Evolutionary conservation across 331 rosid genomes (phyloP).

Genomic region (Cydonia oblonga): DNA sequence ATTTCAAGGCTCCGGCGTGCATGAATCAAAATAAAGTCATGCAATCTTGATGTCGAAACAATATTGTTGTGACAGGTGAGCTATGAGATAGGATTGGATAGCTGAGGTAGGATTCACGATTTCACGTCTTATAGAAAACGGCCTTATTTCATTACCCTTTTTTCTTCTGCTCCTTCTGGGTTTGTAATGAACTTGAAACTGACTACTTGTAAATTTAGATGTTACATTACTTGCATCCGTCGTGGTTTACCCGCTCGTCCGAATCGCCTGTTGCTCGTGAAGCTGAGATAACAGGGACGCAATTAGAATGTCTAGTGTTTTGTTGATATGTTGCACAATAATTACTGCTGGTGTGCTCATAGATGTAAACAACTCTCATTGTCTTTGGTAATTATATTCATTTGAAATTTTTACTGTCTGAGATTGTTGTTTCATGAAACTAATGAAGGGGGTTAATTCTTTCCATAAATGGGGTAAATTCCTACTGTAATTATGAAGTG

Average conservation of each 20-base stretch:
- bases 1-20: constrained; percentile 56
- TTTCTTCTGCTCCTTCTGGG: constrained; percentile 21
- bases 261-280: constrained; percentile 23
- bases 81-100: constrained; percentile 37
- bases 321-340: constrained; percentile 13
- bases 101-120: constrained; percentile 64
- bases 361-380: constrained; percentile 3
- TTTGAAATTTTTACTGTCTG: too few species aligned
- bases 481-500: too few species aligned
- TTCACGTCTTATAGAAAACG: constrained; percentile 30
- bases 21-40: constrained; percentile 60
- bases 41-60: constrained; percentile 46
- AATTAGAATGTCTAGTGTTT: constrained; percentile 23
- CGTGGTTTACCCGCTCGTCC: constrained; percentile 6
- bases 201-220: constrained; percentile 71
- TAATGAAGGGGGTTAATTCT: too few species aligned
- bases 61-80: constrained; percentile 23
- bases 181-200: constrained; percentile 51
- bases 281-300: constrained; percentile 36
- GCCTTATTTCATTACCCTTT: constrained; percentile 18
- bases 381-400: constrained; percentile 3
- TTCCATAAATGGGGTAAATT: too few species aligned
- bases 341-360: background rate
- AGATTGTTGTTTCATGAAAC: too few species aligned
- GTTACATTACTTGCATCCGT: constrained; percentile 39